phyloP scores from a whole-genome alignment of 352 stramenopile genomes.

The Blastocystis sp. region DNA sequence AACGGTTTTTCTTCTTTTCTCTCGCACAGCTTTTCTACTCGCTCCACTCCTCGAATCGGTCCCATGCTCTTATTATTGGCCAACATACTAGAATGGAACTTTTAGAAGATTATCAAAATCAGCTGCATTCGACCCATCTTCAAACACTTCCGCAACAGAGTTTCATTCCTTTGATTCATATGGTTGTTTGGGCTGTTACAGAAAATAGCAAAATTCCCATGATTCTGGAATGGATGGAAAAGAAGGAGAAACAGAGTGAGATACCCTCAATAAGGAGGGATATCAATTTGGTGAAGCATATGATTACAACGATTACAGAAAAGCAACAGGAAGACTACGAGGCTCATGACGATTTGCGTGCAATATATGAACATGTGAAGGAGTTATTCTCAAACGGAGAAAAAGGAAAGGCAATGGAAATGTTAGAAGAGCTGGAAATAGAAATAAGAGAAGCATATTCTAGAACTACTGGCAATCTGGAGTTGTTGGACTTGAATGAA shows the following conservation, averaged over 20 bases:
- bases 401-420: background rate
- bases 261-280: background rate
- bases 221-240: background rate
- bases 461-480: background rate
- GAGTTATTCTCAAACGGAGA: background rate
- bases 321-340: background rate
- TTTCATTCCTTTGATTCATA: background rate
- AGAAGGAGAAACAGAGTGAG: background rate
- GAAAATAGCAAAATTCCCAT: background rate
- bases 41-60: background rate
- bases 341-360: background rate
- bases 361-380: background rate
- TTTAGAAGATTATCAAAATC: background rate
- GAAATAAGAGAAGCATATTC: too few relatives aligned
- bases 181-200: background rate
- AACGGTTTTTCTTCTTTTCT: background rate
- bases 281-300: background rate
- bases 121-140: background rate
- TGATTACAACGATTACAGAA: background rate
- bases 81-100: background rate
- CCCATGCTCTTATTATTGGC: background rate
- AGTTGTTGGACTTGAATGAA: background rate
- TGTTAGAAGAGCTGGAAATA: background rate
- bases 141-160: background rate
- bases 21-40: background rate